phyloP scores from a whole-genome alignment of 805 yeast genomes.

The Metschnikowia lochheadii region DNA sequence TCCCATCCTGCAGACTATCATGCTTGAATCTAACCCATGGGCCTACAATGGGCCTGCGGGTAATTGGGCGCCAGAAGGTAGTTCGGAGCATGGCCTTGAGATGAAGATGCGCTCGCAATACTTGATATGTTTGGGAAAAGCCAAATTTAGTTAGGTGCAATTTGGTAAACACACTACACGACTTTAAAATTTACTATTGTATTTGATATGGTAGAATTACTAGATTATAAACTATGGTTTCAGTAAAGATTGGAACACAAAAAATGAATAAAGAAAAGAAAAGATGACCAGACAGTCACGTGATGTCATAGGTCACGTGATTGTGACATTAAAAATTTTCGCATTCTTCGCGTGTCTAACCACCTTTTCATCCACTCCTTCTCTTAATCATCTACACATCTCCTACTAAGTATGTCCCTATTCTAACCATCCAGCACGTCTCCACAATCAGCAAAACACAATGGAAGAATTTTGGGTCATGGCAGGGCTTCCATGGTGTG shows the following conservation, averaged over 20 bases:
- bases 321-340: neutral
- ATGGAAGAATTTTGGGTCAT: conserved; percentile 17
- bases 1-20: neutral
- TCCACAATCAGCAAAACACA: conserved; percentile 19
- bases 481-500: neutral
- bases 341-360: no score
- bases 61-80: neutral
- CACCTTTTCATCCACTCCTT: no score
- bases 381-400: neutral
- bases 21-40: neutral
- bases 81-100: neutral
- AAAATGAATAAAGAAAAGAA: no score
- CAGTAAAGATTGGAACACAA: no score
- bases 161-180: neutral
- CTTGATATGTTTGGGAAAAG: neutral
- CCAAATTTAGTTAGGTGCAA: no score
- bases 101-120: neutral
- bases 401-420: neutral
- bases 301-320: no score
- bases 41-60: neutral
- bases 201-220: no score
- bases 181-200: neutral
- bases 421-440: neutral
- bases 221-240: no score
- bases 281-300: no score